Evolutionary conservation across 768 basidiomycete species (phyloP).

Genomic region (Dacryopinax spathularia): DNA sequence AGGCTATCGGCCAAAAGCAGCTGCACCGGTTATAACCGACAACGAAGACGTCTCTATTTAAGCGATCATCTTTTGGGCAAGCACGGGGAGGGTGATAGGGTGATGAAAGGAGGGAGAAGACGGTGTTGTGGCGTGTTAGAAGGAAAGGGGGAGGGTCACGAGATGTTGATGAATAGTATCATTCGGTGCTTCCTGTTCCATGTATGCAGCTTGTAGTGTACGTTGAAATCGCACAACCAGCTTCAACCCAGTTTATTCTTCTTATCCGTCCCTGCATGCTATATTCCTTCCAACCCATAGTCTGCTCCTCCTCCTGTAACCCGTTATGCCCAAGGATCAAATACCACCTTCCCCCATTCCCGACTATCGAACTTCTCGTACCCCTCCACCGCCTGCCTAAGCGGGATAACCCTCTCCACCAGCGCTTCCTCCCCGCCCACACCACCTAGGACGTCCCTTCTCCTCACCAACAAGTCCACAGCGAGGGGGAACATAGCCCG

Average conservation of each 20-base stretch:
- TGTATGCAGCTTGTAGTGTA: too few species aligned
- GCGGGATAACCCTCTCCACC: conserved; percentile 50
- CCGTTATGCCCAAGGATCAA: conserved; percentile 50
- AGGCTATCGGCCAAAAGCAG: too few species aligned
- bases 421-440: conserved; percentile 48
- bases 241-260: too few species aligned
- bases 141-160: too few species aligned
- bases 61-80: too few species aligned
- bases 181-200: too few species aligned
- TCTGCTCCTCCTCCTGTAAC: background rate
- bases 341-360: conserved; percentile 58
- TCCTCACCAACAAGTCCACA: conserved; percentile 49
- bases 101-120: too few species aligned
- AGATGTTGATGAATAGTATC: too few species aligned
- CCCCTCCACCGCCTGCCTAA: conserved; percentile 33
- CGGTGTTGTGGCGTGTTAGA: too few species aligned
- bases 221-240: too few species aligned
- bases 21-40: too few species aligned
- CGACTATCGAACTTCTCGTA: conserved; percentile 62
- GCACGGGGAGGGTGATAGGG: background rate
- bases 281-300: background rate
- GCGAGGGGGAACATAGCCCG: conserved; percentile 63
- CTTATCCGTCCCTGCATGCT: background rate
- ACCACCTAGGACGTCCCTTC: conserved; percentile 62
- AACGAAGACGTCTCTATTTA: too few species aligned